A percentile compares a stretch with the other conserved stretches of the same genome.
Evolutionary conservation across 2,329 filamentous ascomycete species (phyloP).

Genomic region (Venturia asperata): DNA sequence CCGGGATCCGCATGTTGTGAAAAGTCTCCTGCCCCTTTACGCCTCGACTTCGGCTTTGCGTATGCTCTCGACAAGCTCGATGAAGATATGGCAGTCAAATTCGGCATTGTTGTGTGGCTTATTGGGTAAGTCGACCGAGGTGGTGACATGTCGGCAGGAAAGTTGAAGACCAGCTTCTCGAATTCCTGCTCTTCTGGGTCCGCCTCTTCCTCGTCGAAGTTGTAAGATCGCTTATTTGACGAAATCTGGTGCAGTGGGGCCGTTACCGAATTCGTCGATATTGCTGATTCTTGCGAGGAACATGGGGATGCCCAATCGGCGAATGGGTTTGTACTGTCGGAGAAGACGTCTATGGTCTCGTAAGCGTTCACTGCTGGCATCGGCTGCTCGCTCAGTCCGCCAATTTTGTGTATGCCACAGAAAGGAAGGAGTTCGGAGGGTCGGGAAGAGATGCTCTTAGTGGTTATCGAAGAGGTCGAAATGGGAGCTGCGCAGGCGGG

Average conservation of each 20-base stretch:
- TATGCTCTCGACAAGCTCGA: neutral
- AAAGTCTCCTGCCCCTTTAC: slow-evolving; percentile 30
- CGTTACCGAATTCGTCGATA: slow-evolving; percentile 26
- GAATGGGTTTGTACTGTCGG: slow-evolving; percentile 29
- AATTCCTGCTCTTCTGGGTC: slow-evolving; percentile 33
- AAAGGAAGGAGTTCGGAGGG: slow-evolving; percentile 65
- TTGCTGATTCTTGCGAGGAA: slow-evolving; percentile 28
- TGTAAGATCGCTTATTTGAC: slow-evolving; percentile 36
- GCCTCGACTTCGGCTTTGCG: slow-evolving; percentile 17
- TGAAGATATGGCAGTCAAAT: slow-evolving; percentile 14
- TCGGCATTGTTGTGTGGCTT: slow-evolving; percentile 21
- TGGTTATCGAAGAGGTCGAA: neutral
- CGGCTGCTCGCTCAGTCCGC: slow-evolving; percentile 54
- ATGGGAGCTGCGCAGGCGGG: neutral
- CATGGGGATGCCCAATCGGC: slow-evolving; percentile 28
- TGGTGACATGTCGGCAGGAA: neutral
- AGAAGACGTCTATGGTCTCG: slow-evolving; percentile 27
- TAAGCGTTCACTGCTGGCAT: slow-evolving; percentile 8
- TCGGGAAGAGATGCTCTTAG: slow-evolving; percentile 3
- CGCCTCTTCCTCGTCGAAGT: slow-evolving; percentile 35
- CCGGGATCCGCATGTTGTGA: slow-evolving; percentile 28
- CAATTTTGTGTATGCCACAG: slow-evolving; percentile 71
- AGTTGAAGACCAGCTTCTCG: slow-evolving; percentile 17
- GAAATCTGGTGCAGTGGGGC: slow-evolving; percentile 29
- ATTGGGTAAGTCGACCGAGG: slow-evolving; percentile 22